These are phyloP conservation scores for Sesbania bispinosa DNA, from an alignment of 306 rosid species.

Conservation along the genomic window DNA sequence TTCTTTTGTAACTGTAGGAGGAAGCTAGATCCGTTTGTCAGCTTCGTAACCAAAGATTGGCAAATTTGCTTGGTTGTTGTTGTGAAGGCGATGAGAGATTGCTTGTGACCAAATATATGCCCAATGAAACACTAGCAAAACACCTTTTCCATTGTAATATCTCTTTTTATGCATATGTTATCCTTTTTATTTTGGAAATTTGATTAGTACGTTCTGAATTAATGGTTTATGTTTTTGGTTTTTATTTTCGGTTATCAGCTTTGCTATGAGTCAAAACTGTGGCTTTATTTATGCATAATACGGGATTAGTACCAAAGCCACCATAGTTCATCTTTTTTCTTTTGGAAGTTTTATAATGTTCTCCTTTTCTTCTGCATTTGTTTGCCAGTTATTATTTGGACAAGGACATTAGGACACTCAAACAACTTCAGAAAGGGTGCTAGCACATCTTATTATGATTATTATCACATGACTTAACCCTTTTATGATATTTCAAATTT, in stretches of 20 bases:
- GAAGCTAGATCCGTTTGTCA: conserved; percentile 80
- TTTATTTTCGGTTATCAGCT: background rate
- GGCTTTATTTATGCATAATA: background rate
- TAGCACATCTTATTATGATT: background rate
- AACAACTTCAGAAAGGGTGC: background rate
- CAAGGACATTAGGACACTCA: background rate
- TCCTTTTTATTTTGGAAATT: background rate
- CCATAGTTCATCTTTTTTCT: background rate
- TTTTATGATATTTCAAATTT: background rate
- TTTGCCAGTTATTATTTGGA: background rate
- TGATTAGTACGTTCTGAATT: background rate
- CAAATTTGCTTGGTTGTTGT: conserved; percentile 75
- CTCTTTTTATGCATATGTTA: background rate
- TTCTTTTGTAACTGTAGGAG: conserved; percentile 42
- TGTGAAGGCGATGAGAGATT: conserved; percentile 78
- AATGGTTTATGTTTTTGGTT: background rate
- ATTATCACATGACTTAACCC: background rate
- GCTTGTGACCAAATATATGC: conserved; percentile 79
- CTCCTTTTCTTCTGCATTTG: background rate
- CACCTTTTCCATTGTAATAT: conserved; percentile 76
- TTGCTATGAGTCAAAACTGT: background rate
- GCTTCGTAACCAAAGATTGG: conserved; percentile 68
- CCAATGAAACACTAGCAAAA: conserved; percentile 72
- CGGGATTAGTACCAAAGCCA: background rate
- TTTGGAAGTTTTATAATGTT: background rate